Evolutionary conservation across 495 filamentous ascomycete genomes (phyloP).

Genomic region (Venustampulla echinocandica): DNA sequence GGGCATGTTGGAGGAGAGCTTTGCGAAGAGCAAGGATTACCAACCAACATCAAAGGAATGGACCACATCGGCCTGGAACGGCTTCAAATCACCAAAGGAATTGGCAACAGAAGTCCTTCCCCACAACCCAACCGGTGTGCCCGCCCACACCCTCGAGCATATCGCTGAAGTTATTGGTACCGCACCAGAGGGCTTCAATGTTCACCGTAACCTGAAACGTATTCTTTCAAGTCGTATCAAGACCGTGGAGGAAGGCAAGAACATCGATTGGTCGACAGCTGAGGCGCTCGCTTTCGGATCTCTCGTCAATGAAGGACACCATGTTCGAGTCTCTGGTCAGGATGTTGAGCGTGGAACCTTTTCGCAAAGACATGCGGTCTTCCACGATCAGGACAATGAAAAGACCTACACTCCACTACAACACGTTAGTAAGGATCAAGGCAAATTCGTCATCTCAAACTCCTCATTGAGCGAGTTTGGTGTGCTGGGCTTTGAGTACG

Average conservation of each 20-base stretch:
- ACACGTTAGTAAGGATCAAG: slow-evolving; percentile 80
- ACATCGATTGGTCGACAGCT: slow-evolving; percentile 95
- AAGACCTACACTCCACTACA: slow-evolving; percentile 87
- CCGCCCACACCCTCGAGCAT: slow-evolving; percentile 57
- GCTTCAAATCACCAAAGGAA: slow-evolving; percentile 97
- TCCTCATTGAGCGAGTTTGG: slow-evolving; percentile 95
- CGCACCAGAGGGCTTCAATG: slow-evolving; percentile 73
- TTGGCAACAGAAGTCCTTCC: slow-evolving; percentile 89
- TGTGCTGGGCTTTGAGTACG: slow-evolving; percentile 94
- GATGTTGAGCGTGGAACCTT: slow-evolving; percentile 99
- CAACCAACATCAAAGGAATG: slow-evolving; percentile 94
- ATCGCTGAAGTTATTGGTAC: slow-evolving; percentile 69
- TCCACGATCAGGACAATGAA: slow-evolving; percentile 95
- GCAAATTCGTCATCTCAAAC: slow-evolving; percentile 91
- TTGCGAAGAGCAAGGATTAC: slow-evolving; percentile 93
- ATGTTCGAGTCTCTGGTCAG: slow-evolving; percentile 94
- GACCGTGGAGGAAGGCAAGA: slow-evolving; percentile 84
- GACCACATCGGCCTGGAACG: slow-evolving; percentile 97
- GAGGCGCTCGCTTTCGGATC: slow-evolving; percentile 94
- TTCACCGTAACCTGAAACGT: slow-evolving; percentile 94
- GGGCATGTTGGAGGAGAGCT: slow-evolving; percentile 97
- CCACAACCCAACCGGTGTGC: slow-evolving; percentile 80
- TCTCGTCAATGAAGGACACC: slow-evolving; percentile 83
- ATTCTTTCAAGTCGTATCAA: slow-evolving; percentile 86
- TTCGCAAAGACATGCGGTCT: slow-evolving; percentile 93